Conservation (phyloP, 2,329 filamentous ascomycete genomes). For the Cercospora nicotianae region DNA sequence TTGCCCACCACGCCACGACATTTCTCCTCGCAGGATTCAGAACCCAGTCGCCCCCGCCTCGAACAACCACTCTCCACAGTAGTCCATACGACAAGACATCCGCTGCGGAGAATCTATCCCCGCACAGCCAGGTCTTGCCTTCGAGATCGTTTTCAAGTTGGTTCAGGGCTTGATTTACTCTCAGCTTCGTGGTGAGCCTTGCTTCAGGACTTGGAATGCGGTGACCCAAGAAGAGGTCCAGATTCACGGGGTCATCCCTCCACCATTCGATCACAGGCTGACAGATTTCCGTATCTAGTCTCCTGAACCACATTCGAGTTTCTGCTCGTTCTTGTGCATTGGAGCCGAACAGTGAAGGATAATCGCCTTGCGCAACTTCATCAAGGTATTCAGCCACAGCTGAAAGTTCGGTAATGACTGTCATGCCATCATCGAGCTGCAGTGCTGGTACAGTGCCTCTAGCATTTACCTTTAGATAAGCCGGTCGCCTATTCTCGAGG, state of each 20-base stretch:
- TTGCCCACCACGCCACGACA: neutral
- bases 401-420: neutral
- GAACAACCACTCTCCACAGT: neutral
- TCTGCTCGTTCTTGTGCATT: neutral
- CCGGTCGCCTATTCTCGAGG: neutral
- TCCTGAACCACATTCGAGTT: neutral
- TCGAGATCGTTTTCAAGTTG: conserved; percentile 2
- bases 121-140: neutral
- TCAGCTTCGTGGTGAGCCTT: neutral
- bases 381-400: neutral
- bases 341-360: neutral
- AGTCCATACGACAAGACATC: neutral
- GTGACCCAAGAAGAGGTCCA: neutral
- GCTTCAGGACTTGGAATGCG: neutral
- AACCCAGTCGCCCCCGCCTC: neutral
- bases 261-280: conserved; percentile 1
- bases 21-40: neutral
- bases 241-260: neutral
- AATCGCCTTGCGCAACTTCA: neutral
- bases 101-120: neutral
- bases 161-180: neutral
- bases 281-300: neutral
- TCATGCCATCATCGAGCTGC: neutral
- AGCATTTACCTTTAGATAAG: neutral
- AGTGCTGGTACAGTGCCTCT: neutral